A percentile compares a stretch with the other conserved stretches of the same genome.
These are phyloP conservation scores for Pseudevernia furfuracea DNA, from an alignment of 495 filamentous ascomycete species.

Conservation along the genomic window DNA sequence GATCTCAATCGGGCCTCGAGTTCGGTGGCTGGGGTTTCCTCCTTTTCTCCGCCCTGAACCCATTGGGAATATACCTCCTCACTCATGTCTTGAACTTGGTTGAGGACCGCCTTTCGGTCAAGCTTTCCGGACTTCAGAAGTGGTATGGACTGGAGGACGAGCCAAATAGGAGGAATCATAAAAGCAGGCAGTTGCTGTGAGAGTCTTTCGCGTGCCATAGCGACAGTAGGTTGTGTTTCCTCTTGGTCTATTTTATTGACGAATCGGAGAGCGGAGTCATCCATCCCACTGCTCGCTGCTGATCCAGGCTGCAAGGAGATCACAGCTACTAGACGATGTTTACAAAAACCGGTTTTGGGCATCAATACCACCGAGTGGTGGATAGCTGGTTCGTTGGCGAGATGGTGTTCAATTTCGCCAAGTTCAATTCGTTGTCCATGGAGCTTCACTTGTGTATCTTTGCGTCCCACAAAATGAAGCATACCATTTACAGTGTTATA, in stretches of 20 bases:
- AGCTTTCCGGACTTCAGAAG: conserved; percentile 46
- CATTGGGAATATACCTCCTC: conserved; percentile 25
- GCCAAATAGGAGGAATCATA: conserved; percentile 50
- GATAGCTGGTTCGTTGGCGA: conserved; percentile 38
- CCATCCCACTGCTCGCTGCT: neutral
- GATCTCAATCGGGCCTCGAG: conserved; percentile 34
- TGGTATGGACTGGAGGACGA: conserved; percentile 45
- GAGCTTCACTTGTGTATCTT: conserved; percentile 34
- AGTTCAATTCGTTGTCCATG: conserved; percentile 30
- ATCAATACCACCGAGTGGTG: conserved; percentile 41
- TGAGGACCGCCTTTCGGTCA: conserved; percentile 38
- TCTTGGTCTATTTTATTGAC: conserved; percentile 9
- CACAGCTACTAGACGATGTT: conserved; percentile 37
- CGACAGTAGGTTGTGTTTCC: conserved; percentile 27
- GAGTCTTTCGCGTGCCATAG: conserved; percentile 33
- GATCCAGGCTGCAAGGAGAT: conserved; percentile 22
- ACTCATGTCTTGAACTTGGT: conserved; percentile 34
- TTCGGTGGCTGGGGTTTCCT: conserved; percentile 29
- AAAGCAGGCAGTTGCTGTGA: conserved; percentile 38
- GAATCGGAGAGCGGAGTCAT: neutral
- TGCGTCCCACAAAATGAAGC: conserved; percentile 29
- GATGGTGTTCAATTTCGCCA: conserved; percentile 34
- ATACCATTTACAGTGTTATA: conserved; percentile 26
- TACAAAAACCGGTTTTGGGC: conserved; percentile 36
- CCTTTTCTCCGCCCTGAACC: conserved; percentile 10